These are phyloP conservation scores for Wallacemonas sp. DNA, from an alignment of 208 protist species.

Conservation along the genomic window DNA sequence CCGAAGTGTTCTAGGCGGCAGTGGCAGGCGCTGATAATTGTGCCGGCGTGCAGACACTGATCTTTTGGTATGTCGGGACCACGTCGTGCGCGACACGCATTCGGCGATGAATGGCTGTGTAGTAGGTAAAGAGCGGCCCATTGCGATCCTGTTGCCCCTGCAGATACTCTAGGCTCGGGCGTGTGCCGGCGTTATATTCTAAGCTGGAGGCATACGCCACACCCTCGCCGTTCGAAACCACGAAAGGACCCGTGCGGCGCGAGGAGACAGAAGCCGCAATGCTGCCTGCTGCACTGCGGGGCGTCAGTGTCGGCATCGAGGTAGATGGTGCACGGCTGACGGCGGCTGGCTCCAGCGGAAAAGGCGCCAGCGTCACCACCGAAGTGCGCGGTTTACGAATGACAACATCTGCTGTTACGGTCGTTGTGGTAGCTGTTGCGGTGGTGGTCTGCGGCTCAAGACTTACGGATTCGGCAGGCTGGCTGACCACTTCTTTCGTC, in stretches of 20 bases:
- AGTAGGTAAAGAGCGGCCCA: neutral
- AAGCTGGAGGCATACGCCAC: neutral
- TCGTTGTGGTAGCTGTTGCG: no score
- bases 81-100: neutral
- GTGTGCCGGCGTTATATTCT: neutral
- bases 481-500: no score
- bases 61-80: neutral
- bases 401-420: no score
- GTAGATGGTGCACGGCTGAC: neutral
- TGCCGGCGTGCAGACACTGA: neutral
- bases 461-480: no score
- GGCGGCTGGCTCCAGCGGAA: neutral
- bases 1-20: no score
- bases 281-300: neutral
- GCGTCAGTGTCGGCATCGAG: neutral
- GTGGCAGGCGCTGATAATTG: neutral
- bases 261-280: neutral
- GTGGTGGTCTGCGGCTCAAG: no score
- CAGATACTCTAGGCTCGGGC: neutral
- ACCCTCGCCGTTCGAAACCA: neutral
- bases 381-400: neutral
- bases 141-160: neutral
- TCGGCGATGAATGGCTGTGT: neutral
- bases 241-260: neutral
- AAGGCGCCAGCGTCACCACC: neutral